These are phyloP conservation scores for Phenoliferia sp. DNA, from an alignment of 1,284 basidiomycete genomes.

Conservation along the genomic window DNA sequence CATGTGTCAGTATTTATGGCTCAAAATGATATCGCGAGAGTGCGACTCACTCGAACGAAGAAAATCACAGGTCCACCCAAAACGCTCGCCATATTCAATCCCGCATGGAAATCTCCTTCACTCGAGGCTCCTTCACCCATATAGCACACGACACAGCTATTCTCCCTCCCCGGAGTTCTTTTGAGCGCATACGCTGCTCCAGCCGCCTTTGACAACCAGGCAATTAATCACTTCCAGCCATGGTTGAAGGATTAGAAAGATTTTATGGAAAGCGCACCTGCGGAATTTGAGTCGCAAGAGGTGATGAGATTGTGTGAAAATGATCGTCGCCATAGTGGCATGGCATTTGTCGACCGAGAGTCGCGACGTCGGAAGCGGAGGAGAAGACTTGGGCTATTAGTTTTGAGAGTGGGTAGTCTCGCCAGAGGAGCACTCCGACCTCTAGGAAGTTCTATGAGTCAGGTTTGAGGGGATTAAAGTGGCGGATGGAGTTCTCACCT, in stretches of 20 bases:
- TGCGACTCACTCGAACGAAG: conserved; percentile 30
- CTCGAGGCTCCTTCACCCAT: conserved; percentile 68
- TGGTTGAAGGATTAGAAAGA: background rate
- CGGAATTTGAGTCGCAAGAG: conserved; percentile 91
- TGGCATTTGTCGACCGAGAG: conserved; percentile 55
- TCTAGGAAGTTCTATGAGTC: conserved; percentile 49
- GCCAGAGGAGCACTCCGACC: conserved; percentile 82
- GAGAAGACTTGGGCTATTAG: conserved; percentile 87
- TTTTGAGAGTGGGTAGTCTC: conserved; percentile 56
- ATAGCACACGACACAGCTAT: conserved; percentile 79
- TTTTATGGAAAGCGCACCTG: conserved; percentile 9
- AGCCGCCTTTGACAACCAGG: conserved; percentile 57
- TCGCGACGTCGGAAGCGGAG: conserved; percentile 69
- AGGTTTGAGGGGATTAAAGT: background rate
- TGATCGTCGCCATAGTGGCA: conserved; percentile 78
- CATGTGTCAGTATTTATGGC: background rate
- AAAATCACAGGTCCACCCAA: conserved; percentile 42
- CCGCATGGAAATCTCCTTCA: conserved; percentile 55
- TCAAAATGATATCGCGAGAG: conserved; percentile 17
- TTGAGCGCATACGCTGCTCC: conserved; percentile 87
- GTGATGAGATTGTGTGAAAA: conserved; percentile 90
- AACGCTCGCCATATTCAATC: conserved; percentile 49
- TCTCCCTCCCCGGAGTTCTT: conserved; percentile 63
- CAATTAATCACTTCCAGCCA: background rate
- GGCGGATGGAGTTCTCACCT: conserved; percentile 50